Percentiles rank a stretch among this genome's conserved stretches.
Conservation (phyloP, 768 basidiomycete species). For the Sarcodon aspratus region DNA sequence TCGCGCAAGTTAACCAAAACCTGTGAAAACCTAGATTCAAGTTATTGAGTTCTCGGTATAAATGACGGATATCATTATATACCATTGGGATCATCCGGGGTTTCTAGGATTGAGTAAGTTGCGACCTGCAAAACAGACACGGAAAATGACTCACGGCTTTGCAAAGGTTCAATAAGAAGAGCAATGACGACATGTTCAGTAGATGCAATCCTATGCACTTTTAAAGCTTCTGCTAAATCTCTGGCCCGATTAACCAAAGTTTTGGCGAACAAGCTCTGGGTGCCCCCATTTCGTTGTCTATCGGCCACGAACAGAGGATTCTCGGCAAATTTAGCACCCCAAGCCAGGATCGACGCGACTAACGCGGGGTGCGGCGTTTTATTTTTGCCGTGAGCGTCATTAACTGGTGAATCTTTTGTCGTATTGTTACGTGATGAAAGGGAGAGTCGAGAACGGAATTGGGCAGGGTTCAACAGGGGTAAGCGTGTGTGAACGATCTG, state of each 20-base stretch:
- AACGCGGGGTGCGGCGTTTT: conserved; percentile 26
- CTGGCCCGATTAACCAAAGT: conserved; percentile 70
- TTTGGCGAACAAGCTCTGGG: conserved; percentile 70
- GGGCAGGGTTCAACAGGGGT: conserved; percentile 75
- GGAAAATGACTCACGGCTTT: conserved; percentile 61
- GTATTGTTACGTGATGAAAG: conserved; percentile 1
- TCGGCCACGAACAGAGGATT: conserved; percentile 77
- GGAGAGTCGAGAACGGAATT: conserved; percentile 66
- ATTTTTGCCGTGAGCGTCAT: conserved; percentile 1
- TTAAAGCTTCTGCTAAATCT: conserved; percentile 78
- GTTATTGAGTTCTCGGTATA: conserved; percentile 8
- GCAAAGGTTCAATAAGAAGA: conserved; percentile 71
- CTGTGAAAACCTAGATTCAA: conserved; percentile 58
- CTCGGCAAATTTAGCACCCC: conserved; percentile 92
- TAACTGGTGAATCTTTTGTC: background rate
- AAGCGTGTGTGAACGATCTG: conserved; percentile 85
- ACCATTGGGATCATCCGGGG: conserved; percentile 65
- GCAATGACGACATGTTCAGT: conserved; percentile 77
- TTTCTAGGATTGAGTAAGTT: conserved; percentile 35
- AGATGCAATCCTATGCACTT: conserved; percentile 72
- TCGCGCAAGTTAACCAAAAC: conserved; percentile 74
- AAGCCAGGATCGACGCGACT: conserved; percentile 80
- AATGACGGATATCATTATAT: conserved; percentile 9
- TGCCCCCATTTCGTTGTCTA: conserved; percentile 46
- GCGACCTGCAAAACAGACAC: background rate